These are phyloP conservation scores for Chalciporus pseudorubinellus DNA, from an alignment of 768 basidiomycete species.

Conservation along the genomic window DNA sequence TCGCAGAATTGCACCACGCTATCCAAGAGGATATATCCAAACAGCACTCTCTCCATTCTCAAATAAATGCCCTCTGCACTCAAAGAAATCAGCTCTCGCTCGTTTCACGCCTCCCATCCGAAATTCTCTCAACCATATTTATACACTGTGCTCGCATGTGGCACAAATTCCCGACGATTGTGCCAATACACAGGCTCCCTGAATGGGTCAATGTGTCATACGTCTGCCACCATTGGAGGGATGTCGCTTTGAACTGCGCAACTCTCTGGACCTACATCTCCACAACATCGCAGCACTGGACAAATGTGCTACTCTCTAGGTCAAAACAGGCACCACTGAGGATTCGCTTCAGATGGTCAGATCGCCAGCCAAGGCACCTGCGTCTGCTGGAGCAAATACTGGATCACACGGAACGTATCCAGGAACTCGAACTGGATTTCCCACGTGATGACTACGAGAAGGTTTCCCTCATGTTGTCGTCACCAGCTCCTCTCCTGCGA, in stretches of 20 bases:
- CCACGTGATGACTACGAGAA: too few species aligned
- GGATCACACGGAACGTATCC: too few species aligned
- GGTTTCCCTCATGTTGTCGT: too few species aligned
- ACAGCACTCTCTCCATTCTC: background rate
- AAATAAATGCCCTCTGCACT: background rate
- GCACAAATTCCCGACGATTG: background rate
- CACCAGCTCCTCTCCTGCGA: too few species aligned
- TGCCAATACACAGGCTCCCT: background rate
- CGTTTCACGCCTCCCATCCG: constrained; percentile 14
- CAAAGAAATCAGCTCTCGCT: constrained; percentile 7
- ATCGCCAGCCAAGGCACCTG: too few species aligned
- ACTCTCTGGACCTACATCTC: constrained; percentile 39
- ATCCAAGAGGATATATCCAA: too few species aligned
- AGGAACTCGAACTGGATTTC: too few species aligned
- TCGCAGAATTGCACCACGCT: background rate
- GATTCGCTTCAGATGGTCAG: background rate
- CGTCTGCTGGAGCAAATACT: too few species aligned
- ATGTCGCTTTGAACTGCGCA: constrained; percentile 39
- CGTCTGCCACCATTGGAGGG: constrained; percentile 38
- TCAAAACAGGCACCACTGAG: constrained; percentile 38
- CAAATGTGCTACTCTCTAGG: constrained; percentile 40
- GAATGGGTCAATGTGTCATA: constrained; percentile 11
- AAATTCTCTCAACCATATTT: constrained; percentile 14
- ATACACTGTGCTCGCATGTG: background rate
- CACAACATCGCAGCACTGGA: constrained; percentile 33